Percentiles rank a stretch among this genome's conserved stretches.
phyloP scores from a whole-genome alignment of 2,329 filamentous ascomycete genomes.

The Ophiocordyceps australis region DNA sequence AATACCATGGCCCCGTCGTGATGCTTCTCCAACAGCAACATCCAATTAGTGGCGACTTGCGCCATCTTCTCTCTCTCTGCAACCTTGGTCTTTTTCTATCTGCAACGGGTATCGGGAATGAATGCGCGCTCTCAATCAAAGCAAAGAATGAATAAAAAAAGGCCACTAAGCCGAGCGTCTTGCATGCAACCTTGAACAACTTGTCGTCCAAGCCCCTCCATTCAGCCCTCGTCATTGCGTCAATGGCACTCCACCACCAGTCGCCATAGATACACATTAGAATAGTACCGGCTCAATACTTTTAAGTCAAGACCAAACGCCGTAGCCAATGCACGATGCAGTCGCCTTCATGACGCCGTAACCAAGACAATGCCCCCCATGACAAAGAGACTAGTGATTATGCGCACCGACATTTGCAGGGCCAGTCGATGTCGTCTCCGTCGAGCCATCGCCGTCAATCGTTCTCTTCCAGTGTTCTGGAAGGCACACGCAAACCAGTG shows the following conservation, averaged over 20 bases:
- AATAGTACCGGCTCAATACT: not conserved
- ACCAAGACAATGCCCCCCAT: constrained; percentile 8
- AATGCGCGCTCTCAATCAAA: too few relatives aligned
- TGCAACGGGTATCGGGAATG: too few relatives aligned
- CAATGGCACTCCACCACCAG: too few relatives aligned
- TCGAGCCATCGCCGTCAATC: constrained; percentile 72
- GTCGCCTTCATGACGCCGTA: constrained; percentile 7
- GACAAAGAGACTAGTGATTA: not conserved
- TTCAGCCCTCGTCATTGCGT: constrained; percentile 3
- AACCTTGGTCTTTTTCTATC: too few relatives aligned
- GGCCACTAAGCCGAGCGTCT: too few relatives aligned
- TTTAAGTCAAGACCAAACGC: constrained; percentile 11
- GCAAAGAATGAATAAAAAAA: too few relatives aligned
- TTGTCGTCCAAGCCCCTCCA: too few relatives aligned
- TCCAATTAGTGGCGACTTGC: too few relatives aligned
- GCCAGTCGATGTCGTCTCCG: constrained; percentile 37
- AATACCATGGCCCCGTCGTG: too few relatives aligned
- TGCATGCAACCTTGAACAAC: too few relatives aligned
- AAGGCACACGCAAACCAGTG: constrained; percentile 85
- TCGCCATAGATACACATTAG: not conserved
- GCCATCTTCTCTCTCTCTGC: too few relatives aligned
- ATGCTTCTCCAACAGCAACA: too few relatives aligned
- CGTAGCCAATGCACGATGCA: constrained; percentile 15
- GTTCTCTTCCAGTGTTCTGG: constrained; percentile 95
- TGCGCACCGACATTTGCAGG: constrained; percentile 1